Evolutionary conservation across 2,329 filamentous ascomycete species (phyloP).

Genomic region (Elsinoe perseae): DNA sequence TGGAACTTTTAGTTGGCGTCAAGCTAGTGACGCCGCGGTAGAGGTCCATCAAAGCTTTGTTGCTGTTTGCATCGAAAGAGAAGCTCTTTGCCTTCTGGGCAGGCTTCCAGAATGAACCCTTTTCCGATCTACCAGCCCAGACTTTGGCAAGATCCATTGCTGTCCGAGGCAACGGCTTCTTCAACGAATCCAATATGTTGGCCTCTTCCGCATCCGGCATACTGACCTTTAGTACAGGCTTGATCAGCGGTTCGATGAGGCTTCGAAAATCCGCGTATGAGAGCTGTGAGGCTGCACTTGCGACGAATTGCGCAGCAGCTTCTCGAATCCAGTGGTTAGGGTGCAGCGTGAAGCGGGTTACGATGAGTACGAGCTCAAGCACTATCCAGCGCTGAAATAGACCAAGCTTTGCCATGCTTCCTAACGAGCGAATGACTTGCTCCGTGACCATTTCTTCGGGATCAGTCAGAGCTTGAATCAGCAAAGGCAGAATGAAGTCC

Average conservation of each 20-base stretch:
- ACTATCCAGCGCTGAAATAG: constrained; percentile 75
- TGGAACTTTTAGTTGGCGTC: constrained; percentile 55
- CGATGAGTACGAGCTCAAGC: constrained; percentile 80
- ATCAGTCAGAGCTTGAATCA: constrained; percentile 90
- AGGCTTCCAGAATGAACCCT: constrained; percentile 79
- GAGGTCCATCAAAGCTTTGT: constrained; percentile 17
- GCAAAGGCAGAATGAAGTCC: constrained; percentile 89
- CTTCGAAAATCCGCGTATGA: constrained; percentile 75
- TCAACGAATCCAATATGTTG: constrained; percentile 70
- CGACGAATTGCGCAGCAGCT: constrained; percentile 75
- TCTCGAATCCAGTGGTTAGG: constrained; percentile 94
- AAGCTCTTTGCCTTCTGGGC: constrained; percentile 63
- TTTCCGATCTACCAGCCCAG: constrained; percentile 78
- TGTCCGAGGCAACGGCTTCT: constrained; percentile 67
- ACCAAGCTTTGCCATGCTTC: constrained; percentile 79
- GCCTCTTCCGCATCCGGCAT: constrained; percentile 64
- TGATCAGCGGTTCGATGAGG: constrained; percentile 70
- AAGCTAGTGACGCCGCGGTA: constrained; percentile 40
- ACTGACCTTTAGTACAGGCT: constrained; percentile 70
- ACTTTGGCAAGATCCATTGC: constrained; percentile 78
- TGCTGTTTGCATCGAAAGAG: constrained; percentile 39
- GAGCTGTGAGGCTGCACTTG: constrained; percentile 66
- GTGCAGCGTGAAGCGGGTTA: constrained; percentile 81
- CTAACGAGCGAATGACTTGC: constrained; percentile 77
- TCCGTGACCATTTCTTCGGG: constrained; percentile 92